These are phyloP conservation scores for Pichia sp. DNA, from an alignment of 1,139 yeast species.

Conservation along the genomic window DNA sequence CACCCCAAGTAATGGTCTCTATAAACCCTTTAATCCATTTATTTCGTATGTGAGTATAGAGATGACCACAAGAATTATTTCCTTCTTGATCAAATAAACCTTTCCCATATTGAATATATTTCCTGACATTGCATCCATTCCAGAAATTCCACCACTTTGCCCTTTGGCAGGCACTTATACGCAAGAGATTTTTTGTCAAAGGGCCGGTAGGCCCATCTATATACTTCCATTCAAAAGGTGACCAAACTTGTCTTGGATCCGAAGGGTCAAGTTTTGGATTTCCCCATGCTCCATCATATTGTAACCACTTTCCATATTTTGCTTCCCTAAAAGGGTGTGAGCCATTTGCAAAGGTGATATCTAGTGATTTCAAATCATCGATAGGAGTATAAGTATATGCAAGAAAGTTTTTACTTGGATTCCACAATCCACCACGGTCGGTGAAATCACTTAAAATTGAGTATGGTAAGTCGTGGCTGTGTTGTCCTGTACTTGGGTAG, in stretches of 20 bases:
- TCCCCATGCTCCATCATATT: conserved; percentile 87
- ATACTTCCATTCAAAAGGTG: conserved; percentile 74
- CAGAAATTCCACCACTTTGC: conserved; percentile 70
- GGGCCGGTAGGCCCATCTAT: conserved; percentile 95
- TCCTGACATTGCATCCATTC: conserved; percentile 72
- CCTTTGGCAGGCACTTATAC: conserved; percentile 72
- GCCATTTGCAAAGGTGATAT: conserved; percentile 33
- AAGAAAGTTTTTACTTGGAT: conserved; percentile 72
- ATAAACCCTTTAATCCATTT: conserved; percentile 31
- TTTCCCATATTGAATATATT: conserved; percentile 69
- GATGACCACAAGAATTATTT: conserved; percentile 48
- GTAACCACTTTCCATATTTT: conserved; percentile 69
- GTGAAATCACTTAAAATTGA: conserved; percentile 88
- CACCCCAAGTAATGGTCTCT: conserved; percentile 61
- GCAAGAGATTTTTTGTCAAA: conserved; percentile 58
- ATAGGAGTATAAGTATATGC: conserved; percentile 73
- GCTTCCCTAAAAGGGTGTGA: conserved; percentile 51
- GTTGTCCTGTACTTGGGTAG: conserved; percentile 93
- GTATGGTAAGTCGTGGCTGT: conserved; percentile 90
- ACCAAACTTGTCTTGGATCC: conserved; percentile 78
- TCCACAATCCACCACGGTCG: conserved; percentile 93
- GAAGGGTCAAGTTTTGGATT: conserved; percentile 56
- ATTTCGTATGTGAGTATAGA: conserved; percentile 47
- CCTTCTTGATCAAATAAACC: conserved; percentile 81
- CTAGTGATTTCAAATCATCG: neutral